A percentile compares a stretch with the other conserved stretches of the same genome.
Conservation (phyloP, 2,329 filamentous ascomycete species). For the Stachybotrys elegans region DNA sequence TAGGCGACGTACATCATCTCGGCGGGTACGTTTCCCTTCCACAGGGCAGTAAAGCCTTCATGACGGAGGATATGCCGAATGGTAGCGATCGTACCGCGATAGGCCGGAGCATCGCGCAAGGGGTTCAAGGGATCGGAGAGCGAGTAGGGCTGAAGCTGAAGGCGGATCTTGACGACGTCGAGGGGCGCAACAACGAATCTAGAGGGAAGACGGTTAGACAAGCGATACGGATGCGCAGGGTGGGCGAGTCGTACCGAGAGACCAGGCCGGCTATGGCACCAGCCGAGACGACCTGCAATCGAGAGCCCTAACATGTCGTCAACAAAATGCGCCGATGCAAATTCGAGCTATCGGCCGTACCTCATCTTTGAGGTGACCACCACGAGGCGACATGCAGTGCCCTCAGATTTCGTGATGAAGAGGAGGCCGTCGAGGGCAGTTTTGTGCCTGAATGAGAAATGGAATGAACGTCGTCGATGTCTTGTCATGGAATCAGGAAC, state of each 20-base stretch:
- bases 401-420: too few species aligned
- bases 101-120: slow-evolving; percentile 44
- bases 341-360: slow-evolving; percentile 23
- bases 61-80: slow-evolving; percentile 69
- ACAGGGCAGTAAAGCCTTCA: slow-evolving; percentile 82
- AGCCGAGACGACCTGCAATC: slow-evolving; percentile 50
- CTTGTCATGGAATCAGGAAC: too few species aligned
- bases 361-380: slow-evolving; percentile 53
- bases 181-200: slow-evolving; percentile 93
- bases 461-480: too few species aligned
- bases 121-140: slow-evolving; percentile 67
- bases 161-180: slow-evolving; percentile 95
- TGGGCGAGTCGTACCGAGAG: slow-evolving; percentile 58
- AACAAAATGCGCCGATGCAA: not conserved
- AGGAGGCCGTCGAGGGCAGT: too few species aligned
- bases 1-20: slow-evolving; percentile 93
- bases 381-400: slow-evolving; percentile 30
- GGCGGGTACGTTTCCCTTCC: slow-evolving; percentile 97
- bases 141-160: slow-evolving; percentile 88
- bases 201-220: slow-evolving; percentile 11
- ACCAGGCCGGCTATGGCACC: slow-evolving; percentile 73
- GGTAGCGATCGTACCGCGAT: slow-evolving; percentile 74
- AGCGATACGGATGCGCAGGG: not conserved
- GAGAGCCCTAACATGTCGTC: slow-evolving; percentile 42
- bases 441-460: too few species aligned